Evolutionary conservation across 1,284 basidiomycete genomes (phyloP).

Genomic region (Rhodotorula sp.): DNA sequence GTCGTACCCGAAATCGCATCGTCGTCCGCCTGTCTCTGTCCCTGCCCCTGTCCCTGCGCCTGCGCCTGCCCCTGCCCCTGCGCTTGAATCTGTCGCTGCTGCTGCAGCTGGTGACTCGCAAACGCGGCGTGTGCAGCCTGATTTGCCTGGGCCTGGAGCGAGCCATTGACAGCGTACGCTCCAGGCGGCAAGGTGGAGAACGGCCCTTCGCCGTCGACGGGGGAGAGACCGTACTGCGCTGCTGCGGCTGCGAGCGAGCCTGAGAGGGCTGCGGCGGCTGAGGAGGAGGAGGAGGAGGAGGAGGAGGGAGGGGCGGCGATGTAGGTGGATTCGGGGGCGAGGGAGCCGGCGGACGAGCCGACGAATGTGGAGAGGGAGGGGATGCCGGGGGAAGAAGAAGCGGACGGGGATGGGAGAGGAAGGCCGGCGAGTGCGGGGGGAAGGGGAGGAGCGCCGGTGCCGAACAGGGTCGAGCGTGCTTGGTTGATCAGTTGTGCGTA

Average conservation of each 20-base stretch:
- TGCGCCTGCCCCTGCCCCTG: neutral
- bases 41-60: no score
- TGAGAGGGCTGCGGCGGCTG: neutral
- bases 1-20: neutral
- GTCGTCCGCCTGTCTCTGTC: no score
- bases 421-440: neutral
- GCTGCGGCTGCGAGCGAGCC: neutral
- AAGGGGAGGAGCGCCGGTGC: neutral
- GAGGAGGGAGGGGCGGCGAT: neutral
- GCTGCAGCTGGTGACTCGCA: neutral
- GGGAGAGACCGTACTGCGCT: neutral
- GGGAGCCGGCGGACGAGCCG: neutral
- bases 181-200: no score
- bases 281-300: neutral
- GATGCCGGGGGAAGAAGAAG: neutral
- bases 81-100: neutral
- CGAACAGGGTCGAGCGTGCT: conserved; percentile 12
- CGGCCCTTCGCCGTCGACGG: no score
- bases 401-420: neutral
- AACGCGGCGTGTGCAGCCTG: no score
- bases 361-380: neutral
- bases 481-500: conserved; percentile 20
- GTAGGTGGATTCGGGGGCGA: neutral
- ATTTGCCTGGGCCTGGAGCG: no score
- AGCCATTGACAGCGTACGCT: no score